Percentiles rank a stretch among this genome's conserved stretches.
Conservation (phyloP, 31 red algal species). For the Asparagopsis taxiformis region DNA sequence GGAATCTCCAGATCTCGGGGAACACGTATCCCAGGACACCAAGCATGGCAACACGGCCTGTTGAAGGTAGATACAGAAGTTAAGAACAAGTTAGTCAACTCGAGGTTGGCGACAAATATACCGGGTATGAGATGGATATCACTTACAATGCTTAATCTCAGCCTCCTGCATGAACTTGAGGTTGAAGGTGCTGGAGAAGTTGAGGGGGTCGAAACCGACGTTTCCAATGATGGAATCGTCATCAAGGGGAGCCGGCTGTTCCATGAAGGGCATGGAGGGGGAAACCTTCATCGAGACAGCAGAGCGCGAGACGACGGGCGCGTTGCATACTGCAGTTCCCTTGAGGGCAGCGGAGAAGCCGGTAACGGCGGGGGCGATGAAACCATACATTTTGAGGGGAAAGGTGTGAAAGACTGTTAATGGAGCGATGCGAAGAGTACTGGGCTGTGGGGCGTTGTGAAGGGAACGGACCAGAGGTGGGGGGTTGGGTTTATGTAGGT, state of each 20-base stretch:
- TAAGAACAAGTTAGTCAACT: too few relatives aligned
- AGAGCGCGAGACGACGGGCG: slow-evolving; percentile 9
- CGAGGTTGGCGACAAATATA: too few relatives aligned
- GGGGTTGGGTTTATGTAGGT: too few relatives aligned
- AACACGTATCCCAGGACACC: slow-evolving; percentile 74
- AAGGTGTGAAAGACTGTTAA: background rate
- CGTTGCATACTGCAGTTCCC: slow-evolving; percentile 28
- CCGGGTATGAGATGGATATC: too few relatives aligned
- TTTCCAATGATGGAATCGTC: slow-evolving; percentile 68
- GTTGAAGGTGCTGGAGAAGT: slow-evolving; percentile 69
- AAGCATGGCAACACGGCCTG: slow-evolving; percentile 90
- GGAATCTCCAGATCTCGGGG: slow-evolving; percentile 74
- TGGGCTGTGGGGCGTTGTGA: too few relatives aligned
- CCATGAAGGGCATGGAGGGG: slow-evolving; percentile 87
- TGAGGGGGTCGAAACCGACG: slow-evolving; percentile 93
- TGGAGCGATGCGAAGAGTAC: too few relatives aligned
- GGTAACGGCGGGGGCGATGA: slow-evolving; percentile 51
- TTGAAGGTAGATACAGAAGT: background rate
- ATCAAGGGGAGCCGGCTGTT: slow-evolving; percentile 71
- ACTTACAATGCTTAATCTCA: slow-evolving; percentile 87
- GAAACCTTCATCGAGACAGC: slow-evolving; percentile 69
- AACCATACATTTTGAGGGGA: slow-evolving; percentile 29
- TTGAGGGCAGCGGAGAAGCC: slow-evolving; percentile 43
- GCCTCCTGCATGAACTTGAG: slow-evolving; percentile 91
- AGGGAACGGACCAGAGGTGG: too few relatives aligned